Evolutionary conservation across 164 flowering plant species (phyloP).

Genomic region (Berberis thunbergii): DNA sequence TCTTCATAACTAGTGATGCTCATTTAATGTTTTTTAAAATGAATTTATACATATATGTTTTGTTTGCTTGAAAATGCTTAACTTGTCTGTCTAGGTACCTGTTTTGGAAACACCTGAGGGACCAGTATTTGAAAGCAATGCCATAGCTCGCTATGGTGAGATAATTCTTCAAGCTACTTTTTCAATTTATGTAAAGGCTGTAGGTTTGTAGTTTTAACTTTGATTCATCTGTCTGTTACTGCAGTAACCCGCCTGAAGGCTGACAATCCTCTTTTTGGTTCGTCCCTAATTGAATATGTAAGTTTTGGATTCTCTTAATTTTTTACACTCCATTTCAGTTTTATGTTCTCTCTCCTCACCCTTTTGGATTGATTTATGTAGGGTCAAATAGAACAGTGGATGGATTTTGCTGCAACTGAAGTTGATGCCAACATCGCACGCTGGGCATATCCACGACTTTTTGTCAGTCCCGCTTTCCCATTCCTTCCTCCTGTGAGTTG

Average conservation of each 20-base stretch:
- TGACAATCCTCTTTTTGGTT: constrained; percentile 53
- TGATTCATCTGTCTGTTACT: constrained; percentile 5
- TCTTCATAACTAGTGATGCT: not conserved
- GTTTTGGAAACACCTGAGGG: constrained; percentile 77
- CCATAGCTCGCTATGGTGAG: constrained; percentile 74
- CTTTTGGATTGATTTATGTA: constrained; percentile 10
- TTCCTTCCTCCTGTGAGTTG: constrained; percentile 50
- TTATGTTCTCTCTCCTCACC: not conserved
- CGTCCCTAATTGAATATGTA: constrained; percentile 67
- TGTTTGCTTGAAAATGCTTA: not conserved
- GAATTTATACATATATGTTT: not conserved
- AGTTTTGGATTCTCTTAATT: constrained; percentile 6
- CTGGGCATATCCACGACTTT: constrained; percentile 45
- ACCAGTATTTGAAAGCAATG: constrained; percentile 72
- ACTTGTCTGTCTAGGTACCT: constrained; percentile 39
- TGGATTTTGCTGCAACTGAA: constrained; percentile 71
- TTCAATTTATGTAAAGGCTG: constrained; percentile 1
- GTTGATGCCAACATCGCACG: constrained; percentile 37
- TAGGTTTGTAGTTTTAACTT: not conserved
- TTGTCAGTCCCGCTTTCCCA: constrained; percentile 20
- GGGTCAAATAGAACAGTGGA: constrained; percentile 81
- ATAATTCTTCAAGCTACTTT: not conserved
- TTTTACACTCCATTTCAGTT: not conserved
- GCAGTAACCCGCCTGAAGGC: constrained; percentile 68
- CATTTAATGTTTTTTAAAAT: not conserved